A percentile compares a stretch with the other conserved stretches of the same genome.
These are phyloP conservation scores for Vaccinium vitisidaea DNA, from an alignment of 148 eudicot genomes.

Conservation along the genomic window DNA sequence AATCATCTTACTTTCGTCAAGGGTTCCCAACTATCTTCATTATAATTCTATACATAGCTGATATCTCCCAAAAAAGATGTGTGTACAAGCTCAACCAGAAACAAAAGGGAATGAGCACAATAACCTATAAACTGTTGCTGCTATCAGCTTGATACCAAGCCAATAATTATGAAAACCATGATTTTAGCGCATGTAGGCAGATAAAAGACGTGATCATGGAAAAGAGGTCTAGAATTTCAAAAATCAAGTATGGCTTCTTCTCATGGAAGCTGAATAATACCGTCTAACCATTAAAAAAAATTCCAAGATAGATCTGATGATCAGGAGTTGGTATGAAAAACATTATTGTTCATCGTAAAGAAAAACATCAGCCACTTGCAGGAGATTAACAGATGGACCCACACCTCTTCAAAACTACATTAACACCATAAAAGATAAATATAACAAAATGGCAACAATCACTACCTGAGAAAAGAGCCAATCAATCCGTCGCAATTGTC, in stretches of 20 bases:
- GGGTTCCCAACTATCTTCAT: not conserved
- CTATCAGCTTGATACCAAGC: not conserved
- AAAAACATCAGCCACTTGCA: not conserved
- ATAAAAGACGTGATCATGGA: not conserved
- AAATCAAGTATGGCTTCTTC: not conserved
- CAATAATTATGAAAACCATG: not conserved
- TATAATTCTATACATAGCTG: not conserved
- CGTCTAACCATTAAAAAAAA: not conserved
- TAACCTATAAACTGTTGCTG: not conserved
- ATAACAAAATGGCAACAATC: not conserved
- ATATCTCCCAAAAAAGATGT: not conserved
- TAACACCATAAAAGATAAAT: not conserved
- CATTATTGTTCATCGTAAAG: not conserved
- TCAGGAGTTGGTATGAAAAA: not conserved
- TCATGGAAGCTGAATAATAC: not conserved
- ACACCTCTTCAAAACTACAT: not conserved
- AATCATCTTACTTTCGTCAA: not conserved
- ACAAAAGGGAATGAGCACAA: not conserved
- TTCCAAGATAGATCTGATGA: not conserved
- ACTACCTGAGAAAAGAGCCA: conserved; percentile 67
- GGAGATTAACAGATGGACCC: not conserved
- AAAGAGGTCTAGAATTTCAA: not conserved
- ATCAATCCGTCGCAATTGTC: conserved; percentile 64
- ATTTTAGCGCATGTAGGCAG: not conserved
- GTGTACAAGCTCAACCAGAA: not conserved